Conservation (phyloP, 495 filamentous ascomycete genomes). For the Penicillium egyptiacum region DNA sequence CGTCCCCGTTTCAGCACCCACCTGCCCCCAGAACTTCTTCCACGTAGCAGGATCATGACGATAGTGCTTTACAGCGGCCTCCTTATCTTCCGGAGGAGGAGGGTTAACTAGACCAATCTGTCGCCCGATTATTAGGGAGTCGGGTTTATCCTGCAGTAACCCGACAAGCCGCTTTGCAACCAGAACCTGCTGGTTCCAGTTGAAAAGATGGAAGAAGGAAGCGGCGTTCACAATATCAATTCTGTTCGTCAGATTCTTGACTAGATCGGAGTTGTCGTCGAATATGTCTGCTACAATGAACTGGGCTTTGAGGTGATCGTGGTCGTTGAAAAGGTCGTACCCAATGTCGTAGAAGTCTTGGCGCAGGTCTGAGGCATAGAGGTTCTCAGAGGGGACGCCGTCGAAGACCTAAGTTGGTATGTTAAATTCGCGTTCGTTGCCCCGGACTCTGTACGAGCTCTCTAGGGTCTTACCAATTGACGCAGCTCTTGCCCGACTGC, state of each 20-base stretch:
- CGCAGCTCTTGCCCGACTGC: conserved; percentile 44
- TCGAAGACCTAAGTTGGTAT: conserved; percentile 23
- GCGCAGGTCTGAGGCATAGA: conserved; percentile 45
- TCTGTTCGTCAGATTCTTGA: conserved; percentile 40
- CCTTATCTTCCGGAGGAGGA: conserved; percentile 24
- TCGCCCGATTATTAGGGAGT: conserved; percentile 49
- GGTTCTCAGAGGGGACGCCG: conserved; percentile 26
- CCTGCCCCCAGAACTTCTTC: conserved; percentile 50
- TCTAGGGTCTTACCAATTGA: conserved; percentile 24
- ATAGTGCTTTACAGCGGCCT: conserved; percentile 27
- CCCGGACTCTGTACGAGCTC: neutral
- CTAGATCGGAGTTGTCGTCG: conserved; percentile 34
- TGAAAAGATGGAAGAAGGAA: conserved; percentile 62
- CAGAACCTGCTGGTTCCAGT: conserved; percentile 50
- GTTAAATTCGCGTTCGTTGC: neutral
- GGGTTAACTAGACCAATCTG: conserved; percentile 43
- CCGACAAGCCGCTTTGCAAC: conserved; percentile 46
- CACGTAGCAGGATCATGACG: conserved; percentile 49
- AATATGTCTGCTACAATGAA: conserved; percentile 58
- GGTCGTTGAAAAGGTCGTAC: conserved; percentile 51
- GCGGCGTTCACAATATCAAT: conserved; percentile 57
- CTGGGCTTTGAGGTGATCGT: conserved; percentile 35
- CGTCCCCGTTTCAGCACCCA: conserved; percentile 47
- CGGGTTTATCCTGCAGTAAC: conserved; percentile 44
- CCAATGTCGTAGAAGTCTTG: conserved; percentile 45